Evolutionary conservation across 2,329 filamentous ascomycete species (phyloP).

Genomic region (Fonsecaea multimorphosa): DNA sequence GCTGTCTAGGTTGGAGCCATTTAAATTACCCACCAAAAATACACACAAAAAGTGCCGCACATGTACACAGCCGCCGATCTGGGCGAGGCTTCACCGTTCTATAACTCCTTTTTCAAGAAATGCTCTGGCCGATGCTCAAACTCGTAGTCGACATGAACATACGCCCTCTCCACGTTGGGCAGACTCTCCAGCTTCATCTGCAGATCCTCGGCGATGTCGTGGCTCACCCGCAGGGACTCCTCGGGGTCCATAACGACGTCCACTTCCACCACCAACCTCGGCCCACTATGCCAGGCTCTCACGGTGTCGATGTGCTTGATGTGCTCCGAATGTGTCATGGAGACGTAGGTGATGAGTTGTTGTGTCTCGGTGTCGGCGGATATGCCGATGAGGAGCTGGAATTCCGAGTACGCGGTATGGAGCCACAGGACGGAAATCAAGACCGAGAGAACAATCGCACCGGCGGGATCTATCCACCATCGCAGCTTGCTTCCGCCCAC

Average conservation of each 20-base stretch:
- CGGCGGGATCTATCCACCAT: slow-evolving; percentile 96
- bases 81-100: slow-evolving; percentile 19
- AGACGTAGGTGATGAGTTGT: slow-evolving; percentile 94
- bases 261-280: slow-evolving; percentile 90
- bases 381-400: slow-evolving; percentile 87
- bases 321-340: slow-evolving; percentile 82
- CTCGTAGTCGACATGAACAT: slow-evolving; percentile 97
- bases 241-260: slow-evolving; percentile 90
- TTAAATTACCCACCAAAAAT: background rate
- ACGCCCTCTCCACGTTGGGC: slow-evolving; percentile 89
- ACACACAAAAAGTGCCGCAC: background rate
- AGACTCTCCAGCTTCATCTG: slow-evolving; percentile 93
- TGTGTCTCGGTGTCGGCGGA: slow-evolving; percentile 83
- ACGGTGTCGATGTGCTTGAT: slow-evolving; percentile 94
- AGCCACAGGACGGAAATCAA: slow-evolving; percentile 83
- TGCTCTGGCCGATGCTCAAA: slow-evolving; percentile 94
- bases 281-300: slow-evolving; percentile 87
- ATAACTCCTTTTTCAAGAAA: slow-evolving; percentile 70
- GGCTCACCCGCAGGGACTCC: slow-evolving; percentile 75
- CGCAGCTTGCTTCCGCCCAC: slow-evolving; percentile 85
- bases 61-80: background rate
- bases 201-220: slow-evolving; percentile 91
- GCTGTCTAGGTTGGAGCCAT: background rate
- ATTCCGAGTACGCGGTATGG: slow-evolving; percentile 84
- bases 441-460: slow-evolving; percentile 81